phyloP scores from a whole-genome alignment of 2,329 filamentous ascomycete species.

The Lecanoromycetidae sp. region DNA sequence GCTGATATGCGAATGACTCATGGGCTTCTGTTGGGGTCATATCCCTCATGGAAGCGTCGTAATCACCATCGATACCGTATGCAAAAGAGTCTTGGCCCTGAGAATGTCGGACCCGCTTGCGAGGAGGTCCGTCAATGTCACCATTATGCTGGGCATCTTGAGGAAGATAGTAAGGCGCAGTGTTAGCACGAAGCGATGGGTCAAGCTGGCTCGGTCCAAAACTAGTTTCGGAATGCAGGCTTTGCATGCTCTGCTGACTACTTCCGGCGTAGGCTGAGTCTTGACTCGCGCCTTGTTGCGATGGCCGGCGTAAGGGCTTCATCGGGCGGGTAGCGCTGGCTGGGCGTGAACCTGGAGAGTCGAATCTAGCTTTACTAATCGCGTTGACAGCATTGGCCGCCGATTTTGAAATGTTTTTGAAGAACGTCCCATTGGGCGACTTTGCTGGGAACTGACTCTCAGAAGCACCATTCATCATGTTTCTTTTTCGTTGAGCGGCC shows the following conservation, averaged over 20 bases:
- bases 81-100: constrained; percentile 41
- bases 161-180: constrained; percentile 22
- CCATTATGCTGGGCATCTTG: constrained; percentile 30
- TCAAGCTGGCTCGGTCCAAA: constrained; percentile 50
- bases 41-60: constrained; percentile 48
- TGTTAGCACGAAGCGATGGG: constrained; percentile 55
- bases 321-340: constrained; percentile 52
- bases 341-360: constrained; percentile 64
- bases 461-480: constrained; percentile 62
- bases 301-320: constrained; percentile 58
- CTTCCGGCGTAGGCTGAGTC: constrained; percentile 55
- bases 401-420: constrained; percentile 90
- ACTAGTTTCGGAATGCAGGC: constrained; percentile 62
- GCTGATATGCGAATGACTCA: constrained; percentile 62
- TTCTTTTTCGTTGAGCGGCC: constrained; percentile 80
- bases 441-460: constrained; percentile 56
- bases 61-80: constrained; percentile 28
- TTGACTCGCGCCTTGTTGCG: constrained; percentile 46
- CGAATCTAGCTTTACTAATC: constrained; percentile 90
- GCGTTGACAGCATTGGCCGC: constrained; percentile 88
- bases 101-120: constrained; percentile 56
- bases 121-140: constrained; percentile 60
- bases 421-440: constrained; percentile 69
- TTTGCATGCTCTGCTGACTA: constrained; percentile 67
- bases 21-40: constrained; percentile 65